These are phyloP conservation scores for Blastomyces silverae DNA, from an alignment of 2,329 filamentous ascomycete species.

Conservation along the genomic window DNA sequence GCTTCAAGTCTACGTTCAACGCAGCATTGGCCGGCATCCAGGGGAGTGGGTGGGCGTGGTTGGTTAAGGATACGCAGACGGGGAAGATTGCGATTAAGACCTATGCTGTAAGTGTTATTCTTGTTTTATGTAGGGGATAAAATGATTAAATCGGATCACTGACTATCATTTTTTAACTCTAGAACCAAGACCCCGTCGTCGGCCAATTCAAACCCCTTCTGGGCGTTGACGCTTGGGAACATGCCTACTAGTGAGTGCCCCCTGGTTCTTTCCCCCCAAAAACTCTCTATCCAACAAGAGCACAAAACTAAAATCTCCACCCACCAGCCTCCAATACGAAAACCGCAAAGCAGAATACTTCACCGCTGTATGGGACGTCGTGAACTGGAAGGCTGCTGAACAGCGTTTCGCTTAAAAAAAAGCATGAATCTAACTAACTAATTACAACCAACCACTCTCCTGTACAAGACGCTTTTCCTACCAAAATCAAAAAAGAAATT, in stretches of 20 bases:
- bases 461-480: neutral
- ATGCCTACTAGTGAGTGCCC: conserved; percentile 70
- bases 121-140: neutral
- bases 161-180: conserved; percentile 4
- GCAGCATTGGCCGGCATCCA: conserved; percentile 58
- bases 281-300: neutral
- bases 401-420: conserved; percentile 58
- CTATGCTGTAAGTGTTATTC: conserved; percentile 49
- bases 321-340: conserved; percentile 71
- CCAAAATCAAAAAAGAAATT: neutral
- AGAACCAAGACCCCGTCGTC: conserved; percentile 82
- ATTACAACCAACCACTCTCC: neutral
- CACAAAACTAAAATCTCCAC: conserved; percentile 1
- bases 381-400: conserved; percentile 91
- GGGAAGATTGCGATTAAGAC: conserved; percentile 54
- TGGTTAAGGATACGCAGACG: conserved; percentile 57
- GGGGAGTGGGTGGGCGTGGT: conserved; percentile 58
- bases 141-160: neutral
- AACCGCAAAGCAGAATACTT: conserved; percentile 98
- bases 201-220: conserved; percentile 76
- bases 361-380: conserved; percentile 82
- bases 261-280: neutral
- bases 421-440: conserved; percentile 11
- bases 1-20: conserved; percentile 58
- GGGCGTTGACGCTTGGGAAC: conserved; percentile 92